Evolutionary conservation across 257 asterid genomes (phyloP).

Genomic region (Nicotiana paniculata): DNA sequence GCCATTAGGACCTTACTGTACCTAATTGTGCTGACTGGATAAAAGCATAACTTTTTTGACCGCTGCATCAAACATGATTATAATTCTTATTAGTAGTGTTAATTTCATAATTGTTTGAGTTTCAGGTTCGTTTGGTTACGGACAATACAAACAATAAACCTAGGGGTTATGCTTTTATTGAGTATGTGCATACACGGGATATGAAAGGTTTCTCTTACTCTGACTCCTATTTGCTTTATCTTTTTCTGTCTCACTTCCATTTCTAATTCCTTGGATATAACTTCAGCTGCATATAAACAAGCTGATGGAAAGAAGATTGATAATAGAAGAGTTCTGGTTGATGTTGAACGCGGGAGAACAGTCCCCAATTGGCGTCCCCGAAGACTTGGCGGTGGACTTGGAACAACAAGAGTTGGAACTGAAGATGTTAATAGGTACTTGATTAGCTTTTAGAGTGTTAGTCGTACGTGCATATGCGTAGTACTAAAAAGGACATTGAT

Average conservation of each 20-base stretch:
- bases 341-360: constrained; percentile 99
- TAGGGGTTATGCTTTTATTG: constrained; percentile 95
- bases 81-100: constrained; percentile 9
- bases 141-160: constrained; percentile 75
- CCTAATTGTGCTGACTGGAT: constrained; percentile 8
- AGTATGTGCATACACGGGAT: constrained; percentile 79
- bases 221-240: not conserved
- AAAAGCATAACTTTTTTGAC: not conserved
- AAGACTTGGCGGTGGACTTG: constrained; percentile 98
- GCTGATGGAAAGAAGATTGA: constrained; percentile 98
- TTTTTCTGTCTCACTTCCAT: not conserved
- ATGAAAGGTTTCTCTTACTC: constrained; percentile 68
- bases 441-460: constrained; percentile 45
- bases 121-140: constrained; percentile 81
- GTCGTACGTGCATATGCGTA: not conserved
- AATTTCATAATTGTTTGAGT: constrained; percentile 21
- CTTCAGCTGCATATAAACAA: constrained; percentile 96
- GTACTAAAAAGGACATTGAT: not conserved
- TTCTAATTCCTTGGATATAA: constrained; percentile 14
- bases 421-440: constrained; percentile 57
- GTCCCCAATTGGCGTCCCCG: constrained; percentile 99
- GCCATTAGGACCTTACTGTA: constrained; percentile 68
- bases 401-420: constrained; percentile 87
- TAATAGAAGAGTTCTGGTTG: constrained; percentile 92
- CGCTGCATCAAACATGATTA: not conserved